Percentiles rank a stretch among this genome's conserved stretches.
These are phyloP conservation scores for Aegilops tauschii DNA, from an alignment of 176 grass and related monocot species.

Conservation along the genomic window DNA sequence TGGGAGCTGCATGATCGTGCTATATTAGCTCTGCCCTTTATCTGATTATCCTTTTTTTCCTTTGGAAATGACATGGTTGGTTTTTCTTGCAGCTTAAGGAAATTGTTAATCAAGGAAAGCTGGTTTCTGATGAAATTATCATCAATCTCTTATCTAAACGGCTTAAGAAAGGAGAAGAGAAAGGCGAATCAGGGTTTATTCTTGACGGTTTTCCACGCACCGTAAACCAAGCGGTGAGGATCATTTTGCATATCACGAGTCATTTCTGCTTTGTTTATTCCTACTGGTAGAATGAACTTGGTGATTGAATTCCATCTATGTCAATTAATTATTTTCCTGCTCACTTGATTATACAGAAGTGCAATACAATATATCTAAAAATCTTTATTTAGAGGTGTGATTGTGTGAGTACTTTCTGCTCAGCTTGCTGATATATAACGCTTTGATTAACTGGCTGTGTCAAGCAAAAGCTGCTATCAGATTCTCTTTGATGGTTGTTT, in stretches of 20 bases:
- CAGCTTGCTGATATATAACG: not conserved
- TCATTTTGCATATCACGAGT: not conserved
- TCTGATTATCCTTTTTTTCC: not conserved
- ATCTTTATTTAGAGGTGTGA: not conserved
- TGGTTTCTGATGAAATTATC: conserved; percentile 97
- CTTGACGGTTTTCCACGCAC: conserved; percentile 95
- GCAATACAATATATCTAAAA: not conserved
- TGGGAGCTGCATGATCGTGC: not conserved
- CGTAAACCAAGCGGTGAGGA: conserved; percentile 88
- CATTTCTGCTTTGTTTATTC: not conserved
- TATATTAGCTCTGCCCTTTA: not conserved
- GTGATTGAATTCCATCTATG: not conserved
- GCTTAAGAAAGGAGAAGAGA: conserved; percentile 66
- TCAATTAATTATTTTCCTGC: not conserved
- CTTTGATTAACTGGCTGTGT: not conserved
- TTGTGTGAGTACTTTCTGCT: not conserved
- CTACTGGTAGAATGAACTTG: not conserved
- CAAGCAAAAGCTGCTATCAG: not conserved
- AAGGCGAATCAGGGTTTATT: conserved; percentile 95
- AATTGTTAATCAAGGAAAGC: conserved; percentile 84
- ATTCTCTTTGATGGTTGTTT: not conserved
- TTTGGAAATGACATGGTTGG: not conserved
- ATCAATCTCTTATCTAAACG: conserved; percentile 75
- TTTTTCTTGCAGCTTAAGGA: conserved; percentile 56
- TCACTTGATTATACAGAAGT: not conserved